Percentiles rank a stretch among this genome's conserved stretches.
Conservation (phyloP, 441 rosid species). For the Jatropha podagrica region DNA sequence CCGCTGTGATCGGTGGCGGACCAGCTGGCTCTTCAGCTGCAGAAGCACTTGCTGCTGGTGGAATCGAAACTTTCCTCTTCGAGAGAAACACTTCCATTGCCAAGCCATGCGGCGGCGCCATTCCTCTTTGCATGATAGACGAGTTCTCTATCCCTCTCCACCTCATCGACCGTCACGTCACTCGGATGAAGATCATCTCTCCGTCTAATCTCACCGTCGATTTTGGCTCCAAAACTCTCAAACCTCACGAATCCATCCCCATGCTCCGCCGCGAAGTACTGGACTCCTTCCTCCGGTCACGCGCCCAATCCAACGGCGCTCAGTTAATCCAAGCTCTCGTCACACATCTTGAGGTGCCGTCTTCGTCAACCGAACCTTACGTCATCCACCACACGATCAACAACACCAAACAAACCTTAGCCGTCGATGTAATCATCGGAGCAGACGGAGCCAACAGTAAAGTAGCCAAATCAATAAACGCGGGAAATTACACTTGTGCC, state of each 20-base stretch:
- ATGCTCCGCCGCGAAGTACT: conserved; percentile 77
- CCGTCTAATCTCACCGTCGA: conserved; percentile 66
- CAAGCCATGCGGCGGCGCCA: conserved; percentile 77
- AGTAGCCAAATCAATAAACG: conserved; percentile 52
- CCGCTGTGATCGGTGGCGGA: conserved; percentile 60
- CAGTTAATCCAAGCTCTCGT: conserved; percentile 47
- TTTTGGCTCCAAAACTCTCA: conserved; percentile 55
- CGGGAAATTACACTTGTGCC: conserved; percentile 54
- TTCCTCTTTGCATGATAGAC: conserved; percentile 67
- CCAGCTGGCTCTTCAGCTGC: conserved; percentile 61
- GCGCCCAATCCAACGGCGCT: conserved; percentile 54
- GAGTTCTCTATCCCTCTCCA: conserved; percentile 56
- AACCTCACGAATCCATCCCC: conserved; percentile 54
- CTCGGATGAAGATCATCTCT: conserved; percentile 61
- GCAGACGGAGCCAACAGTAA: conserved; percentile 68
- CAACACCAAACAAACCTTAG: conserved; percentile 31
- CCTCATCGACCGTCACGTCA: conserved; percentile 62
- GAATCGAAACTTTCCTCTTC: conserved; percentile 63
- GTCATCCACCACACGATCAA: conserved; percentile 42
- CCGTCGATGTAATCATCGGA: conserved; percentile 56
- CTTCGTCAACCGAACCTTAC: conserved; percentile 40
- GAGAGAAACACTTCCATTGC: conserved; percentile 51
- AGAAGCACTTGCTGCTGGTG: conserved; percentile 48
- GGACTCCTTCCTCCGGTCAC: conserved; percentile 60
- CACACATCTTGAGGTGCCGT: conserved; percentile 44